Conservation (phyloP, 768 basidiomycete species). For the Collybiopsis confluens region DNA sequence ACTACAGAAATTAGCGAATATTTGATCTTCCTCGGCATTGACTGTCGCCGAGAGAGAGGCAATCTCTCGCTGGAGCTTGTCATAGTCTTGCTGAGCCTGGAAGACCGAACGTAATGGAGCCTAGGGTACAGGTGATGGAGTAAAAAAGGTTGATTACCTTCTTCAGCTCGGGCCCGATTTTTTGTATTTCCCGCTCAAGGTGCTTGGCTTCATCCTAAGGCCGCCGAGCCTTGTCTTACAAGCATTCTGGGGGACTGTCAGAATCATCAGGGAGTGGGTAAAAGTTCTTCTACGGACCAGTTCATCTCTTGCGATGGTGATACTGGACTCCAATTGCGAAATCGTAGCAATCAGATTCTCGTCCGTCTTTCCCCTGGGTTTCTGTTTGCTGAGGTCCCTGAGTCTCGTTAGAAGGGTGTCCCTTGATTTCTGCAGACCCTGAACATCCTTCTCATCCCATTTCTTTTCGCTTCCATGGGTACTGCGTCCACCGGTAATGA, state of each 20-base stretch:
- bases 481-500: conserved; percentile 93
- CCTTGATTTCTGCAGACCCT: conserved; percentile 67
- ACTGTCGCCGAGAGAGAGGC: conserved; percentile 51
- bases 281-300: conserved; percentile 44
- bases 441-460: conserved; percentile 93
- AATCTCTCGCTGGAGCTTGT: conserved; percentile 51
- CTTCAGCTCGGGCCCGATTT: conserved; percentile 62
- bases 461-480: conserved; percentile 73
- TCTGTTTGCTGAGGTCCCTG: conserved; percentile 78
- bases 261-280: not conserved
- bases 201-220: conserved; percentile 81
- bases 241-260: conserved; percentile 50
- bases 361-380: conserved; percentile 80
- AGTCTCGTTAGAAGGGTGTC: conserved; percentile 72
- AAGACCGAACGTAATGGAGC: not conserved
- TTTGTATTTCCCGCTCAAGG: conserved; percentile 65
- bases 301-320: conserved; percentile 76
- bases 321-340: conserved; percentile 72
- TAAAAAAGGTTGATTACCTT: conserved; percentile 44
- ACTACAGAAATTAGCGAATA: conserved; percentile 76
- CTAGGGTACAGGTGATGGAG: not conserved
- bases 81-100: conserved; percentile 53
- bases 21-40: conserved; percentile 72
- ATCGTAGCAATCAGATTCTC: conserved; percentile 76
- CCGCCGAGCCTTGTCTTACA: conserved; percentile 73